Percentiles rank a stretch among this genome's conserved stretches.
Evolutionary conservation across 2,329 filamentous ascomycete genomes (phyloP).

Genomic region (Fusarium sulawesiense): DNA sequence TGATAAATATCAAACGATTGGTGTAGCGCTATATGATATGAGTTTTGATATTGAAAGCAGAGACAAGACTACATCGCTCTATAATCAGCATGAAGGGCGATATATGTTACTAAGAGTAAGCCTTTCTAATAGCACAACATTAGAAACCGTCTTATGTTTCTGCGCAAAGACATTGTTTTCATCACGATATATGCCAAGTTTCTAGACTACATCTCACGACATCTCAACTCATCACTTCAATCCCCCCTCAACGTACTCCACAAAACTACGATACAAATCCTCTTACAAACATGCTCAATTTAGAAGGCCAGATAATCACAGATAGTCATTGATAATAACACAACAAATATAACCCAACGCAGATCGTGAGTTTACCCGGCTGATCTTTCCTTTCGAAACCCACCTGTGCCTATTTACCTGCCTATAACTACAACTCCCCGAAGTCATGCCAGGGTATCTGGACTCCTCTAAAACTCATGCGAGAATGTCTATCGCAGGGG

Average conservation of each 20-base stretch:
- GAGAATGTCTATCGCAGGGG: slow-evolving; percentile 1
- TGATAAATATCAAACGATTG: not conserved
- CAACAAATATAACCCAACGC: not conserved
- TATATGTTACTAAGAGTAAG: too few species aligned
- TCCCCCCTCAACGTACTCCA: not conserved
- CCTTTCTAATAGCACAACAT: too few species aligned
- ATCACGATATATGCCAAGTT: not conserved
- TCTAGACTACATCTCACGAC: not conserved
- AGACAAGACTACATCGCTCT: not conserved
- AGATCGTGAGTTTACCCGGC: not conserved
- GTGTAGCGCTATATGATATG: not conserved
- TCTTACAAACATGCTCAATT: not conserved
- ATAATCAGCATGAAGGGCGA: too few species aligned
- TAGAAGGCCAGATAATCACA: not conserved
- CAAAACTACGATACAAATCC: not conserved
- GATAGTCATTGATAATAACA: too few species aligned
- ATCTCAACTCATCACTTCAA: not conserved
- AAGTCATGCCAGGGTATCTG: not conserved
- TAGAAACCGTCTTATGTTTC: too few species aligned
- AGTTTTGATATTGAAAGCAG: not conserved
- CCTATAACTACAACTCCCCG: not conserved
- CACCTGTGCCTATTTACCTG: not conserved
- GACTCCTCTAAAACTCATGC: slow-evolving; percentile 4
- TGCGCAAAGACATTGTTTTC: too few species aligned
- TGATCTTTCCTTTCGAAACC: not conserved